These are phyloP conservation scores for Ustilago bromivora DNA, from an alignment of 1,284 basidiomycete species.

Conservation along the genomic window DNA sequence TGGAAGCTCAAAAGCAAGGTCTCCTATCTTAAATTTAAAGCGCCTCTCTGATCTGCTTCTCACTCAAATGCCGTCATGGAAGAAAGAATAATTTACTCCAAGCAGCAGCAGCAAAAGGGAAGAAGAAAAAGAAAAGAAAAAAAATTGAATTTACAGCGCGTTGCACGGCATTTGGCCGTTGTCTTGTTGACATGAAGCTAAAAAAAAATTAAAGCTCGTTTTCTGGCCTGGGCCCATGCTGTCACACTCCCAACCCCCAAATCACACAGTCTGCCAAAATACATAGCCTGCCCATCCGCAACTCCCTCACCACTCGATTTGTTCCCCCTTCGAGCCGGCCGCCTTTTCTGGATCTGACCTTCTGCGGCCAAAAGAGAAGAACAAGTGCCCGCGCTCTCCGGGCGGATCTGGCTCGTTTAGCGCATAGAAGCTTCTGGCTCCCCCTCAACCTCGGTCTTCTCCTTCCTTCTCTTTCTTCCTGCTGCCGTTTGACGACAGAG, in stretches of 20 bases:
- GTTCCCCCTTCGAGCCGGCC: background rate
- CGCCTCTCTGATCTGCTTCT: constrained; percentile 2
- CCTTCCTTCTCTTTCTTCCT: background rate
- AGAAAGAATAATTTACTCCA: too few species aligned
- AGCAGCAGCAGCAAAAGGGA: too few species aligned
- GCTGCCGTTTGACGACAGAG: constrained; percentile 12
- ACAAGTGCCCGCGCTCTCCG: background rate
- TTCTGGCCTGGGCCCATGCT: background rate
- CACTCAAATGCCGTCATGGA: background rate
- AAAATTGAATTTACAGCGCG: background rate
- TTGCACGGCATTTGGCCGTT: constrained; percentile 18
- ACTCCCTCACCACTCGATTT: background rate
- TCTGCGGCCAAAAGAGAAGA: too few species aligned
- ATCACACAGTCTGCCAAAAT: background rate
- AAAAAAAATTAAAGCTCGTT: constrained; percentile 20
- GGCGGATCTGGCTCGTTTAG: constrained; percentile 1
- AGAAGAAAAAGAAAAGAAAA: background rate
- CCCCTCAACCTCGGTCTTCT: background rate
- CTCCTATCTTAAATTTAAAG: background rate
- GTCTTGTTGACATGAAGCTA: background rate
- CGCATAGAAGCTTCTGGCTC: background rate
- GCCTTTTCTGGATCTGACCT: too few species aligned
- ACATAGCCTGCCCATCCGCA: background rate
- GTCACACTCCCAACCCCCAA: background rate
- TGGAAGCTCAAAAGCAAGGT: background rate